Evolutionary conservation across 2,329 filamentous ascomycete genomes (phyloP), one percentile per base, ranked within the genome.

Genomic region (Sporothrix pseudoabietina): DNA sequence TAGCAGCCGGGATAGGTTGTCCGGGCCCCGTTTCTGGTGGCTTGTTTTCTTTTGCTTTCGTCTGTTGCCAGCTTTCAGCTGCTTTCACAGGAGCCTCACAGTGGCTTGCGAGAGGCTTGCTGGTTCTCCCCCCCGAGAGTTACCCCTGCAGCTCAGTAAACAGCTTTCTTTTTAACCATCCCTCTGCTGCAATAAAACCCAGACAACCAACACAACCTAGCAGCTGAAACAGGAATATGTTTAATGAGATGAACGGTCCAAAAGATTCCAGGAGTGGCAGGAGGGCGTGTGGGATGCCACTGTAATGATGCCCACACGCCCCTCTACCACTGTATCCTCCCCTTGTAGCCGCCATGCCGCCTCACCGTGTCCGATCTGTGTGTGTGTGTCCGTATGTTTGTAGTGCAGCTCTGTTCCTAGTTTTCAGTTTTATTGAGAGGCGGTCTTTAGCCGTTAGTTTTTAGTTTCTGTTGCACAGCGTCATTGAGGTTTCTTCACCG

Each of bases 1-100:
- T 70, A 74, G 59, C 54, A 54, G 71, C 66, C 71, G 66, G 73
- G 47, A 72, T 63, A 41, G 49, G 32, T 71, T 61, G 66, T 44
- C 44, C 35, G 52, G 22, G 19, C 32, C 55, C 26, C 22, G 61
- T 69, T 14, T n/a, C 9, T n/a, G 49, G 26, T 71, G 7, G 54
- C 39, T 71, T 12, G 22, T 44, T 71, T 39, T n/a, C 22, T n/a
- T 71, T 39, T 54, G 9, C 22, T 71, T 39, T n/a, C 22, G 2
- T 71, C 22, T 54, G 65, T 30, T 54, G 65, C 63, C 41, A 68
- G 63, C 63, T 32, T 19, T 32, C 63, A 68, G 63, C 63, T 59
- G 30, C 55, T 59, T 57, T 8, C 30, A 16, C 52, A 55, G 22
- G 22, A 59, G 30, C 44, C 1, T 49, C 44, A 49, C 14, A 59